Evolutionary conservation across 2,329 filamentous ascomycete genomes (phyloP).

Genomic region (Massarina eburnea): DNA sequence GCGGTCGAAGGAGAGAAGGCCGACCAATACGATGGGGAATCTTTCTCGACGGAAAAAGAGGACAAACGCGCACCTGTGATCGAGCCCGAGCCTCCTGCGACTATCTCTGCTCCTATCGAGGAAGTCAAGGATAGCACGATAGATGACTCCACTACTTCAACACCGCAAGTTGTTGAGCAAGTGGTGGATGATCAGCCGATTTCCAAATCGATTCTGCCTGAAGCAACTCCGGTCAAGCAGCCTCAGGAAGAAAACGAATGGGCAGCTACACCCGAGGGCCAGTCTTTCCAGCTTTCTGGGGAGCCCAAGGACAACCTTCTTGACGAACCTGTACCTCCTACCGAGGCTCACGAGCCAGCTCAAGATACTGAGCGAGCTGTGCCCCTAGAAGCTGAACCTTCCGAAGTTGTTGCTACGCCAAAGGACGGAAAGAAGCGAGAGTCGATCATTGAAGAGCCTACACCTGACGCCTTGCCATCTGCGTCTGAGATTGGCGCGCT

Average conservation of each 20-base stretch:
- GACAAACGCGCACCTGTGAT: background rate
- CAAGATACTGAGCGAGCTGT: background rate
- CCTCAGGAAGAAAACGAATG: constrained; percentile 13
- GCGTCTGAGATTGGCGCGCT: background rate
- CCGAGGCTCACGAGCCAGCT: background rate
- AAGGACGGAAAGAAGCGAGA: constrained; percentile 19
- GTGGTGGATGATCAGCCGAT: background rate
- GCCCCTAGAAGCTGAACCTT: background rate
- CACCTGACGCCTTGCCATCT: constrained; percentile 4
- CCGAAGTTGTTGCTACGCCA: background rate
- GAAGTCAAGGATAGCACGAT: background rate
- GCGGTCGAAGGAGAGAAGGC: constrained; percentile 1
- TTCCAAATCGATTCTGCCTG: background rate
- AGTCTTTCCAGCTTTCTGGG: constrained; percentile 3
- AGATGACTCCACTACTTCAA: too few species aligned
- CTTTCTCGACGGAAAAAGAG: background rate
- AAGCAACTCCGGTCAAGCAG: background rate
- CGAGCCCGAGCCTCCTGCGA: background rate
- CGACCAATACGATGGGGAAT: background rate
- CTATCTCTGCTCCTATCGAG: background rate
- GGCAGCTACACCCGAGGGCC: constrained; percentile 8
- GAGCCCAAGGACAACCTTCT: background rate
- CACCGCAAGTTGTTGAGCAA: background rate
- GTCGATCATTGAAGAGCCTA: constrained; percentile 11
- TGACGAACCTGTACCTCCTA: background rate